Percentiles rank a stretch among this genome's conserved stretches.
phyloP scores from a whole-genome alignment of 345 rosid genomes.

The Citrus medica region DNA sequence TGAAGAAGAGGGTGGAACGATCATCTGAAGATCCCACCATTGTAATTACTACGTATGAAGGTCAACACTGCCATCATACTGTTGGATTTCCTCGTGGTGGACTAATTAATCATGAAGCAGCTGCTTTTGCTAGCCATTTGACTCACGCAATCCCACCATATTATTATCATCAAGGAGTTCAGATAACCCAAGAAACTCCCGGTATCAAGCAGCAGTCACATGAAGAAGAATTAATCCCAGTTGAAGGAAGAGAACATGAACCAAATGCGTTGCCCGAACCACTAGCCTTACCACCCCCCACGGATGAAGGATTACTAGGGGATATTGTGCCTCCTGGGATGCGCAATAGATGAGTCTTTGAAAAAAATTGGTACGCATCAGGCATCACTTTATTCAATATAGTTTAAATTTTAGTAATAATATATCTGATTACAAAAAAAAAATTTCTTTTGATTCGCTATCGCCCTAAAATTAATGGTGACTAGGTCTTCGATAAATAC shows the following conservation, averaged over 20 bases:
- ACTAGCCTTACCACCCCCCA: constrained; percentile 21
- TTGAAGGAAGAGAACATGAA: constrained; percentile 24
- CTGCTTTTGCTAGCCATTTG: constrained; percentile 36
- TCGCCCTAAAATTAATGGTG: not conserved
- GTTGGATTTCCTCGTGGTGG: constrained; percentile 83
- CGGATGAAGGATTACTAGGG: constrained; percentile 80
- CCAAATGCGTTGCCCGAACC: constrained; percentile 7
- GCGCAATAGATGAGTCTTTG: constrained; percentile 47
- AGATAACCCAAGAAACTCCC: constrained; percentile 35
- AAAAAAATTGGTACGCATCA: constrained; percentile 22
- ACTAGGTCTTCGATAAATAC: not conserved
- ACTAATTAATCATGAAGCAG: constrained; percentile 51
- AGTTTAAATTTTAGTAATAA: not conserved
- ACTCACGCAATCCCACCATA: constrained; percentile 50
- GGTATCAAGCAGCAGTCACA: constrained; percentile 20
- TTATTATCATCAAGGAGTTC: constrained; percentile 39
- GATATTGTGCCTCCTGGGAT: constrained; percentile 82
- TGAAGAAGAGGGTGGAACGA: constrained; percentile 95
- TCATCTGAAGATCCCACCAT: constrained; percentile 77
- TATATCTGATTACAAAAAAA: not conserved
- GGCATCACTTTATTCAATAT: not conserved
- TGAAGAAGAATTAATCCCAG: not conserved
- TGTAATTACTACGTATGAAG: constrained; percentile 96
- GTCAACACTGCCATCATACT: constrained; percentile 94
- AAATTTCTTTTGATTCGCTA: not conserved